Conservation (phyloP, 2,329 filamentous ascomycete species). For the Neofusicoccum parvum region DNA sequence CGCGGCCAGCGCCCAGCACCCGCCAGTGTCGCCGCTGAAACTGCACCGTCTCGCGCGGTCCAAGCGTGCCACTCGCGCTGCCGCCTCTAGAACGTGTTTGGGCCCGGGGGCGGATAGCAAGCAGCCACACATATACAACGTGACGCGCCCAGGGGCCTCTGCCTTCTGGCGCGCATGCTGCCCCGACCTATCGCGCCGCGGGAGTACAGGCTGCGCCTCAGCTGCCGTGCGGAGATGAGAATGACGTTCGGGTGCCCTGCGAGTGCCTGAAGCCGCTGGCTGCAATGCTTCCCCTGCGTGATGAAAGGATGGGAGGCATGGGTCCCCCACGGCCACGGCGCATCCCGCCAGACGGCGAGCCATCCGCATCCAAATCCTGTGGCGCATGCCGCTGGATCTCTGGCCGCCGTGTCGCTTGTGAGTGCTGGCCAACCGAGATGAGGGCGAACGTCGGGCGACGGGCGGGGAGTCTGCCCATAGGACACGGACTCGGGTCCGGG, state of each 20-base stretch:
- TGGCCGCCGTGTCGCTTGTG: slow-evolving; percentile 12
- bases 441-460: neutral
- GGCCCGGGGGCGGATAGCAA: slow-evolving; percentile 2
- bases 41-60: neutral
- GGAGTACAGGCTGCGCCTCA: slow-evolving; percentile 17
- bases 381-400: slow-evolving; percentile 10
- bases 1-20: slow-evolving; percentile 9
- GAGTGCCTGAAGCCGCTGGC: slow-evolving; percentile 19
- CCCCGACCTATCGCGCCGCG: slow-evolving; percentile 12
- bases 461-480: neutral
- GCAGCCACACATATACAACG: slow-evolving; percentile 15
- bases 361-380: slow-evolving; percentile 1
- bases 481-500: neutral
- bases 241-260: slow-evolving; percentile 10
- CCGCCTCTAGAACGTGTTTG: slow-evolving; percentile 15
- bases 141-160: neutral
- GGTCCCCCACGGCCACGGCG: slow-evolving; percentile 16
- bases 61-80: slow-evolving; percentile 13
- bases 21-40: slow-evolving; percentile 7
- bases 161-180: slow-evolving; percentile 4
- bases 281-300: slow-evolving; percentile 19
- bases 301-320: slow-evolving; percentile 18
- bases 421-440: slow-evolving; percentile 16
- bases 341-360: slow-evolving; percentile 8
- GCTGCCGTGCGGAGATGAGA: slow-evolving; percentile 20